Evolutionary conservation across 2,329 filamentous ascomycete species (phyloP).

Genomic region (Hypoxylon sp.): DNA sequence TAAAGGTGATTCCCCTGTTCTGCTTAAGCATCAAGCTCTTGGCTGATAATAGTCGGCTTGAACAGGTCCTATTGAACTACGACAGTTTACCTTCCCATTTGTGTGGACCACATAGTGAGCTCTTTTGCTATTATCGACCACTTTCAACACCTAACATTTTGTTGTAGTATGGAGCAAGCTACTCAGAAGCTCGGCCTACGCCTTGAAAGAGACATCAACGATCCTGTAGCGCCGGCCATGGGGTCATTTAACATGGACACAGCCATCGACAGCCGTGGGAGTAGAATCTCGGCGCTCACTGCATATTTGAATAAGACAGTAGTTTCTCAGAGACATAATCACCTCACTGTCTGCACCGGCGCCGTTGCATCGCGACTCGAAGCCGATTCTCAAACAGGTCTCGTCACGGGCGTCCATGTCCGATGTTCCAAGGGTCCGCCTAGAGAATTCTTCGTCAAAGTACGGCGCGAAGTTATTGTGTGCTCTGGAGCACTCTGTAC

Average conservation of each 20-base stretch:
- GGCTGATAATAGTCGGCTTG: slow-evolving; percentile 5
- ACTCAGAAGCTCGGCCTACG: slow-evolving; percentile 50
- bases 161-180: slow-evolving; percentile 46
- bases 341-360: slow-evolving; percentile 54
- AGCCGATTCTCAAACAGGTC: slow-evolving; percentile 37
- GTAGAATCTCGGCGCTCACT: slow-evolving; percentile 49
- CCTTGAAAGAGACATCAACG: slow-evolving; percentile 50
- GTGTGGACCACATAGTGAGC: slow-evolving; percentile 15
- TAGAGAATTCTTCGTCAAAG: slow-evolving; percentile 45
- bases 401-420: slow-evolving; percentile 50
- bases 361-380: slow-evolving; percentile 52
- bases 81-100: slow-evolving; percentile 29
- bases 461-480: slow-evolving; percentile 53
- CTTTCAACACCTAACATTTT: not conserved
- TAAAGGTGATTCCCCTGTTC: slow-evolving; percentile 37
- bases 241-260: slow-evolving; percentile 52
- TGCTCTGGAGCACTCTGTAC: slow-evolving; percentile 52
- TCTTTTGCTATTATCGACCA: not conserved
- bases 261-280: slow-evolving; percentile 48
- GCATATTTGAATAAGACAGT: slow-evolving; percentile 51
- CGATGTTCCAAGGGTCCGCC: slow-evolving; percentile 26
- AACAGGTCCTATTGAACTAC: slow-evolving; percentile 44
- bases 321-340: slow-evolving; percentile 41
- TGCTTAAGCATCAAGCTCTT: slow-evolving; percentile 1
- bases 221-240: slow-evolving; percentile 49